A percentile compares a stretch with the other conserved stretches of the same genome.
Conservation (phyloP, 345 rosid species). For the Euphorbia tirucalli region DNA sequence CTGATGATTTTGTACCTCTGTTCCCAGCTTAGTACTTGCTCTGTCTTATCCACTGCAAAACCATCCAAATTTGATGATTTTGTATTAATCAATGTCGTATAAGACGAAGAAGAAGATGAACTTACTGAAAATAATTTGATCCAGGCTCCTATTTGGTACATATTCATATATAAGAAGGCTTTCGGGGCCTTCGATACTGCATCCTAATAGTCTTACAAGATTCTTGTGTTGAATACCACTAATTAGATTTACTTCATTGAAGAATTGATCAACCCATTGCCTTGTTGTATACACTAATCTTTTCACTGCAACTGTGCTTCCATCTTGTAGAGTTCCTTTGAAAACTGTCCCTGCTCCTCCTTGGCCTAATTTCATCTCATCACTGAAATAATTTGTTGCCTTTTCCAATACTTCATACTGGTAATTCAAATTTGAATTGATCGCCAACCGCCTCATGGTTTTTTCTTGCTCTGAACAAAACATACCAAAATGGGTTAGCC, state of each 20-base stretch:
- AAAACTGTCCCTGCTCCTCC: constrained; percentile 82
- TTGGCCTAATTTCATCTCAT: constrained; percentile 68
- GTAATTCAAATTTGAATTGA: constrained; percentile 36
- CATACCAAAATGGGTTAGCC: neutral
- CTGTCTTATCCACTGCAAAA: constrained; percentile 46
- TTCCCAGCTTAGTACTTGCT: constrained; percentile 55
- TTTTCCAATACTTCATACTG: constrained; percentile 66
- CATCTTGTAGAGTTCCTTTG: constrained; percentile 70
- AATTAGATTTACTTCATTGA: constrained; percentile 73
- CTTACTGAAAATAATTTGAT: constrained; percentile 69
- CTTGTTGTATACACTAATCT: constrained; percentile 55
- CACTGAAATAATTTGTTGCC: constrained; percentile 59
- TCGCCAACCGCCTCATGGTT: constrained; percentile 8
- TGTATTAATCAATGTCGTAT: too few relatives aligned
- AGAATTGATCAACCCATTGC: constrained; percentile 83
- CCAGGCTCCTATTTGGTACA: constrained; percentile 70
- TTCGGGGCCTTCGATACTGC: constrained; percentile 86
- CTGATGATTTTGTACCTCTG: constrained; percentile 52
- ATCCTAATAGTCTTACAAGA: constrained; percentile 69
- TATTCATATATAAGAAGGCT: constrained; percentile 84
- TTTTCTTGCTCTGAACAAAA: constrained; percentile 14
- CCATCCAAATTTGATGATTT: neutral
- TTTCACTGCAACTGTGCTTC: constrained; percentile 67
- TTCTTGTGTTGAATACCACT: constrained; percentile 62
- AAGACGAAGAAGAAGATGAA: neutral